phyloP scores from a whole-genome alignment of 2,329 filamentous ascomycete species.

The Alternaria consortialis region DNA sequence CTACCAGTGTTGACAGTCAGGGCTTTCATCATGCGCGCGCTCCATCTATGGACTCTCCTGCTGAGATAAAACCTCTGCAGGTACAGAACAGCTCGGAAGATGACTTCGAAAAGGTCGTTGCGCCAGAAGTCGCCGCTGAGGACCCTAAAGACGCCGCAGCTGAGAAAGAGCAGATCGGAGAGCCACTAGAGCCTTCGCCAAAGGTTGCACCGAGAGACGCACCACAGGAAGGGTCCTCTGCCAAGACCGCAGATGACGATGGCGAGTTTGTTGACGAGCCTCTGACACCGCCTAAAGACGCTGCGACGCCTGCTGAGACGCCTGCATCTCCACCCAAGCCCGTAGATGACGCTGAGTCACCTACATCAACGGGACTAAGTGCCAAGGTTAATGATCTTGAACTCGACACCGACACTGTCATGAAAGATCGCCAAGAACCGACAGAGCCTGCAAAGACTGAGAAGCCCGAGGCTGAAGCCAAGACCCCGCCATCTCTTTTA shows the following conservation, averaged over 20 bases:
- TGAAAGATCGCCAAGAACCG: slow-evolving; percentile 48
- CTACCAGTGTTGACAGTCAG: slow-evolving; percentile 61
- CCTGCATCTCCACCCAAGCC: slow-evolving; percentile 32
- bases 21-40: slow-evolving; percentile 61
- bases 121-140: slow-evolving; percentile 74
- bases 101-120: slow-evolving; percentile 89
- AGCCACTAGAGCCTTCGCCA: slow-evolving; percentile 51
- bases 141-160: slow-evolving; percentile 63
- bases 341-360: slow-evolving; percentile 52
- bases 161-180: slow-evolving; percentile 56
- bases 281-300: slow-evolving; percentile 64
- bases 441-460: slow-evolving; percentile 31
- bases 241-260: slow-evolving; percentile 53
- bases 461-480: slow-evolving; percentile 34
- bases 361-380: slow-evolving; percentile 63
- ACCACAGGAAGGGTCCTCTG: slow-evolving; percentile 33
- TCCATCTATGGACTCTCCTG: slow-evolving; percentile 63
- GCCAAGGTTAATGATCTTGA: slow-evolving; percentile 66
- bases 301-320: slow-evolving; percentile 28
- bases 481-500: slow-evolving; percentile 51
- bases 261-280: slow-evolving; percentile 83
- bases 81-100: slow-evolving; percentile 85
- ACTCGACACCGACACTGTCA: slow-evolving; percentile 66
- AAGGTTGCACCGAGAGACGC: slow-evolving; percentile 54
- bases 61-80: slow-evolving; percentile 75